These are phyloP conservation scores for Epicoccum sorghinum DNA, from an alignment of 2,329 filamentous ascomycete genomes.

Conservation along the genomic window DNA sequence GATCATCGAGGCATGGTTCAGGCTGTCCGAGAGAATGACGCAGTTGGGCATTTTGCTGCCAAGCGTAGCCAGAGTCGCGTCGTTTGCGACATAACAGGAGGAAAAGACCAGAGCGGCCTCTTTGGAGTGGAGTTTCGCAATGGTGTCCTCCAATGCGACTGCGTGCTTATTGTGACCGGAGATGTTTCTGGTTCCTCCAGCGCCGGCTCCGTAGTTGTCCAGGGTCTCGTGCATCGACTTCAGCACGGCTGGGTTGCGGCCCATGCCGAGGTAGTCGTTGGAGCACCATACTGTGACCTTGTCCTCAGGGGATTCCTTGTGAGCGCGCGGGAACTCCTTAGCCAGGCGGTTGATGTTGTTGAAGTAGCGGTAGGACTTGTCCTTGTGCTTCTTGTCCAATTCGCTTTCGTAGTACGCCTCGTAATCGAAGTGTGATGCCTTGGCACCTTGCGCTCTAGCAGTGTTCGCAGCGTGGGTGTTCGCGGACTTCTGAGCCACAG, in stretches of 20 bases:
- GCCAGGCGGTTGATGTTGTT: conserved; percentile 99
- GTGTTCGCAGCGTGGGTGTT: conserved; percentile 32
- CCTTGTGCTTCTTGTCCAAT: conserved; percentile 98
- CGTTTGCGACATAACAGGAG: conserved; percentile 98
- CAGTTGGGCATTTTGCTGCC: conserved; percentile 96
- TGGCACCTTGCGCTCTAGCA: conserved; percentile 56
- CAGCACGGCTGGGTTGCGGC: conserved; percentile 84
- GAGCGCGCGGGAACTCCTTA: conserved; percentile 92
- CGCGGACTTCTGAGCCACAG: conserved; percentile 33
- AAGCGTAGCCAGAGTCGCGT: conserved; percentile 94
- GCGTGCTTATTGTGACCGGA: conserved; percentile 98
- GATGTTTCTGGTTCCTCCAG: conserved; percentile 95
- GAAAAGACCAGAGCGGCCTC: conserved; percentile 93
- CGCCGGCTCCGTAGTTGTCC: conserved; percentile 92
- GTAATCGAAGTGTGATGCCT: conserved; percentile 78
- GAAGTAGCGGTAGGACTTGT: conserved; percentile 99
- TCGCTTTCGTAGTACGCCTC: conserved; percentile 86
- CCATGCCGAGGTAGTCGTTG: conserved; percentile 99
- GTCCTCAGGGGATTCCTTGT: conserved; percentile 83
- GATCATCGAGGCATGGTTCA: conserved; percentile 99
- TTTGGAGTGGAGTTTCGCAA: conserved; percentile 89
- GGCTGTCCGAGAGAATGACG: conserved; percentile 94
- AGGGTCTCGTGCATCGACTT: conserved; percentile 93
- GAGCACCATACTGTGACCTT: conserved; percentile 98
- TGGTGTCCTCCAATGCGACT: conserved; percentile 77